Percentiles rank a stretch among this genome's conserved stretches.
These are phyloP conservation scores for Entonaema liquescens DNA, from an alignment of 495 filamentous ascomycete genomes.

Conservation along the genomic window DNA sequence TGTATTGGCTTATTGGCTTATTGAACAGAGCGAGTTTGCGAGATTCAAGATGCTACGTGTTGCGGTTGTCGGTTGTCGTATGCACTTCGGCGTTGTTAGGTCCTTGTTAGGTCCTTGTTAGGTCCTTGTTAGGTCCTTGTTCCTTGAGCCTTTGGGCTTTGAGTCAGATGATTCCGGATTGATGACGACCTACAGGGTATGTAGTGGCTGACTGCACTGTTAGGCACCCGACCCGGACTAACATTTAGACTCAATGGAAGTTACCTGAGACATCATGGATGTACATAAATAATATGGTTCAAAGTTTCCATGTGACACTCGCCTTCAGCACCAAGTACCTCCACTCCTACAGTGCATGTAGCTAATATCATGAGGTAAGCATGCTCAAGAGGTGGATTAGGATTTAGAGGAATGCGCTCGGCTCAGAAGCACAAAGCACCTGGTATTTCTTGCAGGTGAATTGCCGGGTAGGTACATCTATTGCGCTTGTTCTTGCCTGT, in stretches of 20 bases:
- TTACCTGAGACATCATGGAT: too few species aligned
- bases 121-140: conserved; percentile 12
- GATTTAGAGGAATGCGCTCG: too few species aligned
- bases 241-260: background rate
- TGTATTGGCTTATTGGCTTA: background rate
- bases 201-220: background rate
- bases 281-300: too few species aligned
- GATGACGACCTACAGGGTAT: conserved; percentile 25
- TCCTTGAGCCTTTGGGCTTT: conserved; percentile 1
- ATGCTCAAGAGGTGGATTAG: too few species aligned
- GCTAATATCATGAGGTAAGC: too few species aligned
- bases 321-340: background rate
- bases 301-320: background rate
- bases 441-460: conserved; percentile 4
- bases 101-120: too few species aligned
- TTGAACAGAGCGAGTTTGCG: background rate
- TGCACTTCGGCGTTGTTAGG: background rate
- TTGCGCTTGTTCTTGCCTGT: background rate
- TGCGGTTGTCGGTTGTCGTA: conserved; percentile 9
- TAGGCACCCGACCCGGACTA: background rate
- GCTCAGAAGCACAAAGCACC: too few species aligned
- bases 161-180: conserved; percentile 32
- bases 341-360: too few species aligned
- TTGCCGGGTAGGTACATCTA: too few species aligned
- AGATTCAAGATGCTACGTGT: conserved; percentile 14